Conservation (phyloP, 2,329 filamentous ascomycete species). For the Epichloe gansuensis region DNA sequence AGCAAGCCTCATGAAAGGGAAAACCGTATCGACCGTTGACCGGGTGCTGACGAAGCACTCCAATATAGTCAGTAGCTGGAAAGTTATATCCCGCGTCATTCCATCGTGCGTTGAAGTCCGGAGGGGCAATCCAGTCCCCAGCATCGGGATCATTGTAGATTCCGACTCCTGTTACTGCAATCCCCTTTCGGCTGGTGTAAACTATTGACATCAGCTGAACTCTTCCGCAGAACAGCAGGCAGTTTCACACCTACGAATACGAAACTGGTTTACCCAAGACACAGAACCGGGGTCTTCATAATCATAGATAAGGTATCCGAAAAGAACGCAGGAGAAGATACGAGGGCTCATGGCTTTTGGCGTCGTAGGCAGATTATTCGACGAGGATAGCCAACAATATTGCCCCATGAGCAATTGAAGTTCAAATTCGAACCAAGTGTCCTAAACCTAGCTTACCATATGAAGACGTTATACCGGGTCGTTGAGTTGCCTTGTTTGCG, state of each 20-base stretch:
- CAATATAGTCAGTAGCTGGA: neutral
- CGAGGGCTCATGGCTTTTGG: too few species aligned
- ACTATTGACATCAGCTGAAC: conserved; percentile 3
- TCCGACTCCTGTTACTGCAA: conserved; percentile 6
- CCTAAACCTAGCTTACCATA: too few species aligned
- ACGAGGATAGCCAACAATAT: too few species aligned
- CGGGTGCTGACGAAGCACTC: conserved; percentile 1
- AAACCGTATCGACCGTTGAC: conserved; percentile 8
- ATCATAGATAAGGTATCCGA: conserved; percentile 3
- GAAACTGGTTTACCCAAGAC: conserved; percentile 5
- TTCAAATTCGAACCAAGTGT: too few species aligned
- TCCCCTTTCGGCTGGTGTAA: conserved; percentile 4
- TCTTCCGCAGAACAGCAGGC: neutral
- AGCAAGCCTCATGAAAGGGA: conserved; percentile 9
- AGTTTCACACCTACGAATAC: conserved; percentile 4
- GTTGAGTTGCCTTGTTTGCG: too few species aligned
- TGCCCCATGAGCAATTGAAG: too few species aligned
- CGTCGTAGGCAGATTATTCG: too few species aligned
- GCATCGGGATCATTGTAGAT: conserved; percentile 1
- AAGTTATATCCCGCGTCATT: conserved; percentile 1
- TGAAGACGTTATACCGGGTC: too few species aligned
- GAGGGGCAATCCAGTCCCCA: conserved; percentile 3
- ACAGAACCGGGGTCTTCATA: neutral
- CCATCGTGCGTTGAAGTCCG: conserved; percentile 6
- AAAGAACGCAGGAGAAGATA: conserved; percentile 4